phyloP scores from a whole-genome alignment of 2,329 filamentous ascomycete genomes.

The Chaetomium sp. region DNA sequence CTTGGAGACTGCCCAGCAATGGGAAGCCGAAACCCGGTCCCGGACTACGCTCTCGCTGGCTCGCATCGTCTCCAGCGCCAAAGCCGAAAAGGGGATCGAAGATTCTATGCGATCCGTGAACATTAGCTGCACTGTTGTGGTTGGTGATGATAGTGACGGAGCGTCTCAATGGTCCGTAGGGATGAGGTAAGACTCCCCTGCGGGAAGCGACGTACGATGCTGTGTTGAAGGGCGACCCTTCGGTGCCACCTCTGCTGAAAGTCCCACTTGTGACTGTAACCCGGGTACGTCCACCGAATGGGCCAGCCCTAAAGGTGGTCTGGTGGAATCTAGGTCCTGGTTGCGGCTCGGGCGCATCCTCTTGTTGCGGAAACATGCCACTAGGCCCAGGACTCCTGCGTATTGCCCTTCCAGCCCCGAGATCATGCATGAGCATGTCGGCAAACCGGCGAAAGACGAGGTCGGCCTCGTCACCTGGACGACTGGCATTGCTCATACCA shows the following conservation, averaged over 20 bases:
- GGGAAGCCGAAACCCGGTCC: conserved; percentile 22
- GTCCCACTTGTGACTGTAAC: conserved; percentile 38
- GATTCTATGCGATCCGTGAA: conserved; percentile 31
- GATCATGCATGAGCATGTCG: conserved; percentile 36
- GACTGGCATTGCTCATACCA: neutral
- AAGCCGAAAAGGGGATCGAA: conserved; percentile 40
- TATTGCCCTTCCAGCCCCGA: conserved; percentile 24
- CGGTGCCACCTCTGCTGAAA: neutral
- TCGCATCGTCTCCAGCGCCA: neutral
- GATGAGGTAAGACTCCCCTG: neutral
- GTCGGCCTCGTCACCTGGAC: conserved; percentile 24
- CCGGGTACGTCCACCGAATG: conserved; percentile 31
- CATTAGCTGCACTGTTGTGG: conserved; percentile 28
- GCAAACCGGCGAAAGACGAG: conserved; percentile 38
- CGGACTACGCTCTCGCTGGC: conserved; percentile 17
- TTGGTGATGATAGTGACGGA: neutral
- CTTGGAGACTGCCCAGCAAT: conserved; percentile 39
- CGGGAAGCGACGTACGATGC: conserved; percentile 38
- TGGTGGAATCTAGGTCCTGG: conserved; percentile 26
- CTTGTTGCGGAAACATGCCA: conserved; percentile 1
- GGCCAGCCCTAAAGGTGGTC: conserved; percentile 34
- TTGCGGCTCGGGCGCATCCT: neutral
- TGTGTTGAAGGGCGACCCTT: conserved; percentile 29
- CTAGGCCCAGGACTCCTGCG: neutral
- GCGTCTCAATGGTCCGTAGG: conserved; percentile 1